Evolutionary conservation across 202 grass and related monocot species (phyloP).

Genomic region (Setaria viridis): DNA sequence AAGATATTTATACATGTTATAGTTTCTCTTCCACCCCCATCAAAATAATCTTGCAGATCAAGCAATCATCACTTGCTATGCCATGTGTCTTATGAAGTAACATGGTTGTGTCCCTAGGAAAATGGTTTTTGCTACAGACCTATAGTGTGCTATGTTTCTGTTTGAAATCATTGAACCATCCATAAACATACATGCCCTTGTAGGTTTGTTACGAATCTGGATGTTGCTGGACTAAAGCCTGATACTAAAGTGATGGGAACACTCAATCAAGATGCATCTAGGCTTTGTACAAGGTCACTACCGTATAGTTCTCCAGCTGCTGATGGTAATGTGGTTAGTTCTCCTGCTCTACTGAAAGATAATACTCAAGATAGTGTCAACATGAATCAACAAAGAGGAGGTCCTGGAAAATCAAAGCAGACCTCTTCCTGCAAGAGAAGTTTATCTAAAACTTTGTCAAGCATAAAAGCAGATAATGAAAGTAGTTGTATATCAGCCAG

Average conservation of each 20-base stretch:
- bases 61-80: conserved; percentile 17
- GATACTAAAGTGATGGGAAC: conserved; percentile 51
- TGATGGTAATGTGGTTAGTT: conserved; percentile 42
- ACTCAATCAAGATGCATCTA: conserved; percentile 60
- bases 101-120: background rate
- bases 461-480: conserved; percentile 49
- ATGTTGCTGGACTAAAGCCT: conserved; percentile 78
- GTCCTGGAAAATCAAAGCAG: conserved; percentile 47
- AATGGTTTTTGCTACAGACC: background rate
- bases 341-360: conserved; percentile 41
- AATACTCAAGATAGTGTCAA: conserved; percentile 40
- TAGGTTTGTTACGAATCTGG: conserved; percentile 89
- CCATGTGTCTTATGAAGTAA: conserved; percentile 5
- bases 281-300: conserved; percentile 71
- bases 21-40: background rate
- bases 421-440: conserved; percentile 52
- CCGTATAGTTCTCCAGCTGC: conserved; percentile 47
- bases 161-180: conserved; percentile 17
- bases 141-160: conserved; percentile 32
- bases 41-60: conserved; percentile 27
- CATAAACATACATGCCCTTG: conserved; percentile 45
- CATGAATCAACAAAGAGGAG: conserved; percentile 37
- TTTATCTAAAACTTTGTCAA: conserved; percentile 51
- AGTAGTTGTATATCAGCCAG: conserved; percentile 37
- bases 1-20: background rate